Evolutionary conservation across 1,139 yeast species (phyloP).

Genomic region (Kodamaea arcana): DNA sequence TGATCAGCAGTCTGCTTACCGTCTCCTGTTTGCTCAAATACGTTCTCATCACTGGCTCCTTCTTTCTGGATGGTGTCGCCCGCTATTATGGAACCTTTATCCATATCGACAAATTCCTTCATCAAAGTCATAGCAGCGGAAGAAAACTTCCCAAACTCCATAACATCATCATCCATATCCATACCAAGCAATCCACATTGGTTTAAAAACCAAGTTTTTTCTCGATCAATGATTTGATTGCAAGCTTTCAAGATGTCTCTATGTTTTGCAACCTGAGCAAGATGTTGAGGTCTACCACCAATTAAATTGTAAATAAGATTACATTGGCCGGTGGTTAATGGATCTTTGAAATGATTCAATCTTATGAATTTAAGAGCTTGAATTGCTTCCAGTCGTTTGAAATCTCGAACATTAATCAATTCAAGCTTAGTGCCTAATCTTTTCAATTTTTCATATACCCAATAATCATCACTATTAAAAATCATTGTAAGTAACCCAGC

Average conservation of each 20-base stretch:
- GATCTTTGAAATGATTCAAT: constrained; percentile 33
- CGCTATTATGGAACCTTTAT: constrained; percentile 35
- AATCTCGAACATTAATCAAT: constrained; percentile 66
- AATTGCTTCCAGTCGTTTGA: constrained; percentile 53
- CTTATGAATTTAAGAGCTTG: constrained; percentile 56
- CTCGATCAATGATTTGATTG: constrained; percentile 69
- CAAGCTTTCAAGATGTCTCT: constrained; percentile 59
- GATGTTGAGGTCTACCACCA: constrained; percentile 84
- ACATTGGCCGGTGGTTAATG: constrained; percentile 34
- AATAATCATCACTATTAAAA: constrained; percentile 80
- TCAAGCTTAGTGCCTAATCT: constrained; percentile 72
- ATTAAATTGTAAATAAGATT: constrained; percentile 61
- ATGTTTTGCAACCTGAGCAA: constrained; percentile 70
- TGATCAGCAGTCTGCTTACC: constrained; percentile 8
- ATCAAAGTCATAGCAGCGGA: constrained; percentile 73
- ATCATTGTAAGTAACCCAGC: constrained; percentile 72
- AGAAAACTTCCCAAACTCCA: constrained; percentile 79
- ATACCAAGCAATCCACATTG: constrained; percentile 76
- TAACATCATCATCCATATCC: constrained; percentile 85
- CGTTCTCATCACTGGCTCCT: too few species aligned
- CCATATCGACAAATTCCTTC: constrained; percentile 70
- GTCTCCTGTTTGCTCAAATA: too few species aligned
- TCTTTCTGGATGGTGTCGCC: too few species aligned
- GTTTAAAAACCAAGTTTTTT: constrained; percentile 80
- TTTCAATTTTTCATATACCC: constrained; percentile 79